These are phyloP conservation scores for Leishmania tropica DNA, from an alignment of 208 protist genomes.

Conservation along the genomic window DNA sequence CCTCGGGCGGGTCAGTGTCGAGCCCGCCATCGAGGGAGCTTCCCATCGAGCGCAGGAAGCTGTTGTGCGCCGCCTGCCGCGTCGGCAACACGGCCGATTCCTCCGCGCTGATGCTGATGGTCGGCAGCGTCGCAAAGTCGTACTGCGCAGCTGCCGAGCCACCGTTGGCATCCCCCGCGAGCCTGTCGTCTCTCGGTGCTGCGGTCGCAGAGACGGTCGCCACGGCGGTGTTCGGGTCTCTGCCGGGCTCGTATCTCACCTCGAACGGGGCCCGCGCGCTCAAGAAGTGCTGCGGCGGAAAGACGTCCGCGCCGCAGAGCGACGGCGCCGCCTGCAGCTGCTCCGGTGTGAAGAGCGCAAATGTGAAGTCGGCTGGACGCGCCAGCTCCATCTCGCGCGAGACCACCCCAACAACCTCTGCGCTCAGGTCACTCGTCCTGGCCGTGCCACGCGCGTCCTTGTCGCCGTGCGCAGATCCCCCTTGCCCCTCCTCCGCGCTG, in stretches of 20 bases:
- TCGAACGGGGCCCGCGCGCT: slow-evolving; percentile 42
- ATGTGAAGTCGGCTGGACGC: slow-evolving; percentile 79
- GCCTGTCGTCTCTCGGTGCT: slow-evolving; percentile 7
- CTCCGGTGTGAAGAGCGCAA: slow-evolving; percentile 48
- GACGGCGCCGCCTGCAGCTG: slow-evolving; percentile 33
- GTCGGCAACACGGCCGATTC: slow-evolving; percentile 40
- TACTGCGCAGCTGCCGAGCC: slow-evolving; percentile 5
- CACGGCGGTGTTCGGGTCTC: slow-evolving; percentile 43
- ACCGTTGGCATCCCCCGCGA: slow-evolving; percentile 2
- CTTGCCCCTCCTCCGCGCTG: neutral
- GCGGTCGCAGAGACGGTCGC: neutral
- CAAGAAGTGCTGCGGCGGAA: slow-evolving; percentile 68
- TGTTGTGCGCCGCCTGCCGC: slow-evolving; percentile 35
- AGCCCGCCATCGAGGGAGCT: slow-evolving; percentile 35
- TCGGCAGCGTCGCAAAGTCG: slow-evolving; percentile 42
- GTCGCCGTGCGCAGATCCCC: neutral
- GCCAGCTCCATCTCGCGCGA: slow-evolving; percentile 71
- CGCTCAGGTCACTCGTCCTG: slow-evolving; percentile 2
- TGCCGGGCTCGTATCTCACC: slow-evolving; percentile 58
- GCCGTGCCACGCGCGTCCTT: neutral
- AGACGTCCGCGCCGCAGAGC: slow-evolving; percentile 55
- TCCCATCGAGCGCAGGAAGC: slow-evolving; percentile 25
- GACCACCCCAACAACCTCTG: slow-evolving; percentile 73
- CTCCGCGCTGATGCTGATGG: slow-evolving; percentile 34
- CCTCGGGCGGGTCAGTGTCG: slow-evolving; percentile 48